Evolutionary conservation across 1,284 basidiomycete species (phyloP).

Genomic region (Neolentinus lepideus): DNA sequence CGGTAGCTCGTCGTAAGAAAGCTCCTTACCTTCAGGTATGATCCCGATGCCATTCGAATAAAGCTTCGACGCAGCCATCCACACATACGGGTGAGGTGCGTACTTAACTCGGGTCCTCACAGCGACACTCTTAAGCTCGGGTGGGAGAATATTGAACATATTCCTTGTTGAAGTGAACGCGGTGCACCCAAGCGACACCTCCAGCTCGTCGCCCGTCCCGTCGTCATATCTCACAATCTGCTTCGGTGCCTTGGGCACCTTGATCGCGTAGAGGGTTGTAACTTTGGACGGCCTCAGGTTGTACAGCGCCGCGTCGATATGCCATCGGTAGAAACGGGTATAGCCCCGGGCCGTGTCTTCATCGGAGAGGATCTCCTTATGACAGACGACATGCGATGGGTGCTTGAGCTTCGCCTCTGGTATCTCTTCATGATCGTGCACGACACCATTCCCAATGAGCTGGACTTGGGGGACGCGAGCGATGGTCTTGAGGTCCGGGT

Average conservation of each 20-base stretch:
- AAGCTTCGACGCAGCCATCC: constrained; percentile 75
- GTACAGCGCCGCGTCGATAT: constrained; percentile 92
- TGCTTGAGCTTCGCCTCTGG: constrained; percentile 66
- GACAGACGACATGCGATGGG: constrained; percentile 85
- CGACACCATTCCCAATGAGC: constrained; percentile 73
- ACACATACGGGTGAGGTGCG: constrained; percentile 76
- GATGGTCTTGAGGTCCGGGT: constrained; percentile 83
- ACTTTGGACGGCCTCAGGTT: constrained; percentile 83
- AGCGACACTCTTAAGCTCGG: constrained; percentile 74
- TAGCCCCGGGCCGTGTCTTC: constrained; percentile 71
- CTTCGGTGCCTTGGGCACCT: constrained; percentile 57
- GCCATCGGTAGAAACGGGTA: constrained; percentile 90
- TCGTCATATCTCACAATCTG: constrained; percentile 85
- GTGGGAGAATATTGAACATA: constrained; percentile 80
- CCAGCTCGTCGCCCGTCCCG: constrained; percentile 76
- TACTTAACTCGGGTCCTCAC: constrained; percentile 69
- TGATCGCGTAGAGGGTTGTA: constrained; percentile 81
- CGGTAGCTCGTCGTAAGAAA: constrained; percentile 59
- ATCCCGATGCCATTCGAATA: constrained; percentile 73
- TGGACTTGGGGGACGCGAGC: constrained; percentile 82
- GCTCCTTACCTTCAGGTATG: constrained; percentile 67
- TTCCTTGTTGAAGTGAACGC: constrained; percentile 76
- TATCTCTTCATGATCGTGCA: constrained; percentile 74
- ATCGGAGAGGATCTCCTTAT: constrained; percentile 69
- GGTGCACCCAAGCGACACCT: constrained; percentile 82